Evolutionary conservation across 2,329 filamentous ascomycete genomes (phyloP).

Genomic region (Aquanectria penicillioides): DNA sequence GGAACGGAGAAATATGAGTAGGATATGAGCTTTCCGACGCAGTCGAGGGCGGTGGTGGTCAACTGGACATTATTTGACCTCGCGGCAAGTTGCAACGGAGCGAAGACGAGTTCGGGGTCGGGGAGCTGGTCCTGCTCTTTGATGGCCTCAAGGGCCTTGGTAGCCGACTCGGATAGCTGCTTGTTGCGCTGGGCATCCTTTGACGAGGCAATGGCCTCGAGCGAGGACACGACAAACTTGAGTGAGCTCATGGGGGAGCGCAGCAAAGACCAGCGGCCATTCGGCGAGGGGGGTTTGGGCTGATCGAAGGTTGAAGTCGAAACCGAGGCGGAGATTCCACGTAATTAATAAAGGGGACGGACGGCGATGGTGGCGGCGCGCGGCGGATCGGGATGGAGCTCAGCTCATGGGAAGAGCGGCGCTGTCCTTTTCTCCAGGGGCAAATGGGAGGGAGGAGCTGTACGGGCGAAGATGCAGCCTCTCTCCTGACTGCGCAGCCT

Average conservation of each 20-base stretch:
- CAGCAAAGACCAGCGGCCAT: constrained; percentile 55
- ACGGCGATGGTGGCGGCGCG: constrained; percentile 17
- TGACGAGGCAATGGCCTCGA: constrained; percentile 90
- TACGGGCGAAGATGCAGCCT: background rate
- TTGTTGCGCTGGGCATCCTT: constrained; percentile 92
- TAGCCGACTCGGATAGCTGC: constrained; percentile 82
- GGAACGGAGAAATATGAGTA: constrained; percentile 96
- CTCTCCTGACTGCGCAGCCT: constrained; percentile 6
- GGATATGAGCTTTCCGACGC: constrained; percentile 98
- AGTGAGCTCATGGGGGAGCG: constrained; percentile 85
- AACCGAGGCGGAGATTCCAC: constrained; percentile 17
- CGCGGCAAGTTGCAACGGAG: constrained; percentile 88
- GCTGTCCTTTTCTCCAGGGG: background rate
- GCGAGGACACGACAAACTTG: constrained; percentile 92
- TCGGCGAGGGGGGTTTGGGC: constrained; percentile 42
- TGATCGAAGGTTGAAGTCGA: constrained; percentile 16
- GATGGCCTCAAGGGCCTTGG: constrained; percentile 85
- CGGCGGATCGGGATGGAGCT: constrained; percentile 22
- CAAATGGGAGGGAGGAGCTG: background rate
- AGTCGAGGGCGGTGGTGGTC: constrained; percentile 91
- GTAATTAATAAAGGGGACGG: constrained; percentile 25
- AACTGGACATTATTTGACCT: constrained; percentile 86
- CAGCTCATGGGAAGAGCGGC: constrained; percentile 21
- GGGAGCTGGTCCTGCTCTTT: constrained; percentile 86
- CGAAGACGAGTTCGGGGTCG: constrained; percentile 91